These are phyloP conservation scores for Verticillium isaacii DNA, from an alignment of 2,329 filamentous ascomycete genomes.

Conservation along the genomic window DNA sequence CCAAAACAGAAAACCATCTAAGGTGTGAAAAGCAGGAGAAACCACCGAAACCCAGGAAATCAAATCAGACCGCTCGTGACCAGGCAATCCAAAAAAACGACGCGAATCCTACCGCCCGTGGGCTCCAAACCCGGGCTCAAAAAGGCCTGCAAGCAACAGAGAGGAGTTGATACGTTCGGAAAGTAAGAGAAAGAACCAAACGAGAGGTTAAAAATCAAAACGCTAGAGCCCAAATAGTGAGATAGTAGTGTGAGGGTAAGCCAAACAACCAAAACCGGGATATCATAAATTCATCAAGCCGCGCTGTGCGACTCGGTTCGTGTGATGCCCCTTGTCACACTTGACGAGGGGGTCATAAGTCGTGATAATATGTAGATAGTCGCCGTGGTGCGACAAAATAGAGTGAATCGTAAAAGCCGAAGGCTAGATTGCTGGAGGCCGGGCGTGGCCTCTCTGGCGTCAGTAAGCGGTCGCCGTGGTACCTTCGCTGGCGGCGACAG, in stretches of 20 bases:
- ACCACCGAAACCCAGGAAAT: not conserved
- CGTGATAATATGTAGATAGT: not conserved
- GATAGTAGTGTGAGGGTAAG: not conserved
- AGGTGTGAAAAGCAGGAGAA: not conserved
- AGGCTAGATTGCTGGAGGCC: not conserved
- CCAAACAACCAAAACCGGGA: not conserved
- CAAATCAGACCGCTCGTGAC: not conserved
- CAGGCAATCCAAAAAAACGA: not conserved
- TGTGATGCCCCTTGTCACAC: not conserved
- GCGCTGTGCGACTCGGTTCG: not conserved
- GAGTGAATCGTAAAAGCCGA: not conserved
- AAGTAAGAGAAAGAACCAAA: not conserved
- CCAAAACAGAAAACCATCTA: not conserved
- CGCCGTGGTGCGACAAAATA: not conserved
- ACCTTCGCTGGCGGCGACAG: constrained; percentile 39
- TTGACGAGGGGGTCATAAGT: not conserved
- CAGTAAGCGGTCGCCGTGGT: constrained; percentile 36
- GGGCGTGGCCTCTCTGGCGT: not conserved
- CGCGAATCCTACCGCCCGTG: too few species aligned
- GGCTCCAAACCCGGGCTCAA: not conserved
- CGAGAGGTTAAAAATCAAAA: not conserved
- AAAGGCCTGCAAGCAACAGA: not conserved
- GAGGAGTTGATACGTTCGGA: not conserved
- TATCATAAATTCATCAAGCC: constrained; percentile 1
- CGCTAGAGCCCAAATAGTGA: not conserved